Evolutionary conservation across 768 basidiomycete species (phyloP), one percentile per base, ranked within the genome.

Genomic region (Infundibulicybe gibba): DNA sequence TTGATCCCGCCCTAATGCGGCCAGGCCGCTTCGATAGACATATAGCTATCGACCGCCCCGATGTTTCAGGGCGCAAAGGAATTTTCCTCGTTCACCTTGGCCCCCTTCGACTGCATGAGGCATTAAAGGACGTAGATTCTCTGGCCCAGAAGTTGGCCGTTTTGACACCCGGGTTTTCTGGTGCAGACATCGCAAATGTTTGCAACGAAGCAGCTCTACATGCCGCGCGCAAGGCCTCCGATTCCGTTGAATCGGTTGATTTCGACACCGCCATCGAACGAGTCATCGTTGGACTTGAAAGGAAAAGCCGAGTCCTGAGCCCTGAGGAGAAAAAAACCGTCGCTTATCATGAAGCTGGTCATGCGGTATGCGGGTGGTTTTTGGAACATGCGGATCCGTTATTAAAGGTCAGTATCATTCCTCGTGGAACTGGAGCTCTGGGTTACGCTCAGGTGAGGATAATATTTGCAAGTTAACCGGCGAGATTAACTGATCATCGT

Each of bases 331-430:
- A 99, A 84, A 94, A 85, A 71, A 97, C 90, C 0, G 94, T 98
- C 37, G 97, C 97, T 6, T 97, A 98, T 64, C 97, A 99, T 61
- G 97, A 99, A 74, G 97, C 97, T 17, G 97, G 97, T 4, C 97
- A 99, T 66, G 97, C 97, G 16, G 86, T 98, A 39, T 94, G 91
- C 59, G 97, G 97, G 3, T 99, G 97, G 97, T 97, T 90, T 77
- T 72, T 99, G 55, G 93, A 98, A 67, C 91, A 94, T 53, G 97
- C 97, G 38, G 94, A 98, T 61, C 95, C 95, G 32, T 69, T 98
- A 41, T 80, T 97, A 53, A 97, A 99, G 68, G 97, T 99, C 49
- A 94, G 90, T 67, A 99, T 99, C 65, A 97, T 99, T 51, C 97
- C 97, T 35, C 82, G 94, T 55, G 97, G 97, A 44, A 85, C 90